Conservation (phyloP, 73 alveolate genomes). For the Tetrahymena thermophila region DNA sequence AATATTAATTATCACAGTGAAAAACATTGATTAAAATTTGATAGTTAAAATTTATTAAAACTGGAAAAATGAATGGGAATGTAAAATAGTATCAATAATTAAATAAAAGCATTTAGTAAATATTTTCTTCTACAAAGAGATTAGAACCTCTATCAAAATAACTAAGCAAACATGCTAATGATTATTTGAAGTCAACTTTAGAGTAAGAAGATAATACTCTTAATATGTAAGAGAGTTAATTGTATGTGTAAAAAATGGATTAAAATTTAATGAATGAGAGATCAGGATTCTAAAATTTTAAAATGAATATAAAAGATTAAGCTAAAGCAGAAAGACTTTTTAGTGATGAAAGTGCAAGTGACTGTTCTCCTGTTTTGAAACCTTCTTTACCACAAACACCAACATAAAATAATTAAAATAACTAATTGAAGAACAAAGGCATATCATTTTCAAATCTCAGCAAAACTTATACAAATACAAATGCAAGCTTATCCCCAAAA, state of each 20-base stretch:
- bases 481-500: not conserved
- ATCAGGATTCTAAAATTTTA: not conserved
- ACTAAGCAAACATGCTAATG: not conserved
- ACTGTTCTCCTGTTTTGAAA: not conserved
- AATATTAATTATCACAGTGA: not conserved
- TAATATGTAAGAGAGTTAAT: too few species aligned
- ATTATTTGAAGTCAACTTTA: not conserved
- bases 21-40: not conserved
- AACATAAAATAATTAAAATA: not conserved
- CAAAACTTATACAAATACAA: not conserved
- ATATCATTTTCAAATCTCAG: not conserved
- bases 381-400: not conserved
- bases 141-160: not conserved
- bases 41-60: not conserved
- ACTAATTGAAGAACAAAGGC: not conserved
- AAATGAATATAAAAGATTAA: not conserved
- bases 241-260: not conserved
- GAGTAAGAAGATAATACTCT: not conserved
- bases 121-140: not conserved
- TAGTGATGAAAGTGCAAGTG: not conserved
- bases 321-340: not conserved
- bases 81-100: not conserved
- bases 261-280: not conserved
- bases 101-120: not conserved
- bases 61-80: not conserved